Conservation (phyloP, 805 yeast genomes). For the Myxozyma mucilagina region DNA sequence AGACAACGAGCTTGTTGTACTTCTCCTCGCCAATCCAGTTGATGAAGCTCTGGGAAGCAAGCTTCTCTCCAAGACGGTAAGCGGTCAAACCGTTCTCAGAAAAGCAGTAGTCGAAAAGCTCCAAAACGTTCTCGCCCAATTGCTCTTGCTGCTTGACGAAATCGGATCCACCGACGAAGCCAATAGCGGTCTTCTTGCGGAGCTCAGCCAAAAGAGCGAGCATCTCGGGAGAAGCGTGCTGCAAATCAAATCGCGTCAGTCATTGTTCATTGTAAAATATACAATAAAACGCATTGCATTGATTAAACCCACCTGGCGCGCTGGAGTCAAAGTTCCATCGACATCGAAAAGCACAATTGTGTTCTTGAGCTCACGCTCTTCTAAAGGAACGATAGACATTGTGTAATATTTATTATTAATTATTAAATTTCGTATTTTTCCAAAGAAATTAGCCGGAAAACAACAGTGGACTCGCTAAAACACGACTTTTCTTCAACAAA, state of each 20-base stretch:
- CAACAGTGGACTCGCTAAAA: no score
- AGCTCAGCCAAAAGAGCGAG: slow-evolving; percentile 65
- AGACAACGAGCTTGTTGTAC: slow-evolving; percentile 85
- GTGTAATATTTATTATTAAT: no score
- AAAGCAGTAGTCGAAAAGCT: slow-evolving; percentile 91
- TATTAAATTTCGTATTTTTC: no score
- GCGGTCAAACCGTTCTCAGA: slow-evolving; percentile 98
- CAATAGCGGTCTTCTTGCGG: slow-evolving; percentile 90
- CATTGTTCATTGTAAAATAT: background rate
- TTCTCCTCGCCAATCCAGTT: slow-evolving; percentile 93
- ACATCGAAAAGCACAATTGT: slow-evolving; percentile 93
- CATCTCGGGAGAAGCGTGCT: slow-evolving; percentile 56
- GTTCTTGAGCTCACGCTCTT: slow-evolving; percentile 68
- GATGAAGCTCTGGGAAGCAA: slow-evolving; percentile 92
- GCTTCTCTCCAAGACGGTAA: slow-evolving; percentile 81
- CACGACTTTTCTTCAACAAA: no score
- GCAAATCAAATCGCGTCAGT: background rate
- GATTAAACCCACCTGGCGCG: slow-evolving; percentile 57
- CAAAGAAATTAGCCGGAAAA: no score
- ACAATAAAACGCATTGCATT: background rate
- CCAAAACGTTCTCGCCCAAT: slow-evolving; percentile 69
- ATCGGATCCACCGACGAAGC: slow-evolving; percentile 98
- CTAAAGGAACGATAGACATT: slow-evolving; percentile 47
- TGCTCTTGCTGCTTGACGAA: slow-evolving; percentile 94
- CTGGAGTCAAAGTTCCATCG: slow-evolving; percentile 98